Percentiles rank a stretch among this genome's conserved stretches.
Evolutionary conservation across 176 grass and related monocot genomes (phyloP).

Genomic region (Triticum monococcum): DNA sequence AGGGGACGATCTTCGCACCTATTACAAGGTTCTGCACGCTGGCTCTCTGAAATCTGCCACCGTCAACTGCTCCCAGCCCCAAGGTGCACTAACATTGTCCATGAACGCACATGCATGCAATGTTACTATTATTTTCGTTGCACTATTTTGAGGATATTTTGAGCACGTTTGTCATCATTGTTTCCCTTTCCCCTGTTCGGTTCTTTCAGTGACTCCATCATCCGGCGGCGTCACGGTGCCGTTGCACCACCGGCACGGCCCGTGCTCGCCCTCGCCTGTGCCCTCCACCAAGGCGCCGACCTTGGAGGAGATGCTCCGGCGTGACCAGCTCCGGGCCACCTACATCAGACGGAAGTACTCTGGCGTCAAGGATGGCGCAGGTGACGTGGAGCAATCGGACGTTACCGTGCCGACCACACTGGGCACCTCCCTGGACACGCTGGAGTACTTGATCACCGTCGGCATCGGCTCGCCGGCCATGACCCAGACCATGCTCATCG

Average conservation of each 20-base stretch:
- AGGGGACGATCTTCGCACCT: neutral
- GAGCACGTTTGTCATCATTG: neutral
- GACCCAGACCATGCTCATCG: conserved; percentile 45
- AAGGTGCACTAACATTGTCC: neutral
- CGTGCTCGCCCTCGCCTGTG: conserved; percentile 60
- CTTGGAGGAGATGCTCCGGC: conserved; percentile 37
- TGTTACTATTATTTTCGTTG: no score
- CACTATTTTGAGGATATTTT: neutral
- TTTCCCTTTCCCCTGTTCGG: no score
- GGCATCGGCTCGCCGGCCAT: conserved; percentile 38
- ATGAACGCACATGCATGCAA: no score
- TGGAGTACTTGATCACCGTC: conserved; percentile 55
- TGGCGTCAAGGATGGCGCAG: neutral
- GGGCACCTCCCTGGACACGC: neutral
- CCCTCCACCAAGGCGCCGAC: neutral
- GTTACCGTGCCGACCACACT: conserved; percentile 20
- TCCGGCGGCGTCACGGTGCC: neutral
- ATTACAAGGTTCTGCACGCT: neutral
- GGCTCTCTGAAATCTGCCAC: neutral
- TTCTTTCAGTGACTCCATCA: neutral
- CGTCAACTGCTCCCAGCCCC: conserved; percentile 10
- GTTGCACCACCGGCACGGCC: conserved; percentile 57
- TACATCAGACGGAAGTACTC: conserved; percentile 31
- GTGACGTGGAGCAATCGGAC: neutral
- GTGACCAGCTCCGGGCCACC: conserved; percentile 46